Base-by-base conservation (phyloP, 345 rosid genomes). In the rapeseed (Brassica napus) region DNA sequence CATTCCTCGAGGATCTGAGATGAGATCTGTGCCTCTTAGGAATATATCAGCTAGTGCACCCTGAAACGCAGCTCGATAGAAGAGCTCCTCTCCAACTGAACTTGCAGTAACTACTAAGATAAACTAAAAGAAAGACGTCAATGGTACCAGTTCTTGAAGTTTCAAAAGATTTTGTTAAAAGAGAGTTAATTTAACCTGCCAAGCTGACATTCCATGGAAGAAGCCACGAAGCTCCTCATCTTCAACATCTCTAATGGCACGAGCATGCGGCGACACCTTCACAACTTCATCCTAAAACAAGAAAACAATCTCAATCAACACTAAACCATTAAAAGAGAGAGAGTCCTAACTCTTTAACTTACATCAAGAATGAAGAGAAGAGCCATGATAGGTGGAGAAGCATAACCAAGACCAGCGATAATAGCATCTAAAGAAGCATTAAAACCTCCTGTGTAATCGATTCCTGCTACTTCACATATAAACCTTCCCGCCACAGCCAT, bases 221-320 rank as follows among this genome's bases (percentile, higher is more conserved):
- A 94, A 94, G 74, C 91, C 89, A 73, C 97, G 79, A 16, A 94
- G 89, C 84, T 92, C 98, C 78, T 92, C 97, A 78, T 94, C 98
- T 88, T 94, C 98, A n/a, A 94, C 98, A 80, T 94, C 98, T 78
- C 97, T 90, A 62, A 94, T 91, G 1, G 98, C 98, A 7, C 98
- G 95, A 81, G 98, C 98, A 78, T 94, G 95, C 26, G 97, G 98
- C 0, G 97, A 94, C 12, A 89, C 7, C 71, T 92, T 94, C 83
- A 94, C 98, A 66, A 94, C 97, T 84, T 94, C 98, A 79, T 94
- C 98, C 98, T 94, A 81, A 16, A 8, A 11, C 16, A 58, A 6
- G 0, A 63, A 42, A 74, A 64, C 44, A 63, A 14, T 39, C 42
- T 16, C 1, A 31, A 62, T 15, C 47, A 59, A 31, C 23, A 47